Base-by-base conservation (phyloP, 306 rosid genomes). In the Rosa lucieae region DNA sequence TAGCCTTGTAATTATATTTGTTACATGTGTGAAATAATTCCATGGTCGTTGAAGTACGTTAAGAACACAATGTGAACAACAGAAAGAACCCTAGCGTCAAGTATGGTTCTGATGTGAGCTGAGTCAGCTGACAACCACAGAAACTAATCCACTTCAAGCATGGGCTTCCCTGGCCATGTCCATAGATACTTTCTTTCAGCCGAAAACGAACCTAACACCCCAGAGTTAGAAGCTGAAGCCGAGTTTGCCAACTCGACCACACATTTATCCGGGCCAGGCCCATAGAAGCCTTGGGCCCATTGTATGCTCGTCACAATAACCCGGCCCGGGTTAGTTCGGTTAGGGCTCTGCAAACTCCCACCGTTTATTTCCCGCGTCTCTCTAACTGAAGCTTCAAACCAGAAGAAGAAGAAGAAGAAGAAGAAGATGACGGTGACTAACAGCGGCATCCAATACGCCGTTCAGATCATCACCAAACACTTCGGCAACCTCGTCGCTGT, bases 401-500 rank as follows among this genome's bases (percentile, higher is more conserved):
- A 56, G 72, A 1, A 46, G 65, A 72, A 59, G 66, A 73, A 56
- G 72, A 1, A 46, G 65, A 72, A 59, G 66, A 56, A n/a, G 71
- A 72, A 47, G 70, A 39, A 48, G 62, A 79, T 62, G 55, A 86
- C 87, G 98, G 83, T 67, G 81, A 67, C 88, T 5, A 88, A 79
- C 80, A 80, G 83, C 83, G 97, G 97, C 80, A 74, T 91, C 87
- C 88, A 89, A 77, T 81, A 86, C 48, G 90, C 96, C 80, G 85
- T 91, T 8, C 94, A 91, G 70, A 85, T 95, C 55, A 85, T 92
- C 81, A 85, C 92, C 86, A 84, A 84, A 6, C 92, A 91, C 92
- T 95, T 95, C 88, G 99, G 97, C 70, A 91, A 82, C 63, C 84
- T 89, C 78, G 98, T 95, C 68, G 85, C 94, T 26, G 99, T 94